These are phyloP conservation scores for Penicillium crystallinum DNA, from an alignment of 495 filamentous ascomycete species.

Conservation along the genomic window DNA sequence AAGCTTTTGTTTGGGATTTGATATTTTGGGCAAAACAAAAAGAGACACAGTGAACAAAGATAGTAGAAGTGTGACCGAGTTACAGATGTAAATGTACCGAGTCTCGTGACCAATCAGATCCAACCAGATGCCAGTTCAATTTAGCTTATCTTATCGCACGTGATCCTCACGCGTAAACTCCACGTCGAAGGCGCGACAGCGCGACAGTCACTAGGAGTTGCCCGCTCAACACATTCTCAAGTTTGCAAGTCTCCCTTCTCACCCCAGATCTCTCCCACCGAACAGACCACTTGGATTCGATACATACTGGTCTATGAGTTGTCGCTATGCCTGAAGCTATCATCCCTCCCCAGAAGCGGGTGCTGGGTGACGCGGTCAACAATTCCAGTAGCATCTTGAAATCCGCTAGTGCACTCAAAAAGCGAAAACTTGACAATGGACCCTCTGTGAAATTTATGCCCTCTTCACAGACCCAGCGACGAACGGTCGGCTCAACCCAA, in stretches of 20 bases:
- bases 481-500: constrained; percentile 69
- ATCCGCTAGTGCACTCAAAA: constrained; percentile 60
- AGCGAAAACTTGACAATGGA: constrained; percentile 64
- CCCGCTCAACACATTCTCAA: constrained; percentile 12
- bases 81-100: too few species aligned
- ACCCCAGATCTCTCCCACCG: not conserved
- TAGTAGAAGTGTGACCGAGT: too few species aligned
- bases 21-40: too few species aligned
- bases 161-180: constrained; percentile 28
- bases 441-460: constrained; percentile 51
- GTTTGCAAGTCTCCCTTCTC: not conserved
- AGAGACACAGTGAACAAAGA: too few species aligned
- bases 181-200: constrained; percentile 23
- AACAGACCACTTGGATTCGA: not conserved
- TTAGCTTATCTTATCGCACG: constrained; percentile 22
- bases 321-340: constrained; percentile 48
- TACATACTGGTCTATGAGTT: constrained; percentile 11
- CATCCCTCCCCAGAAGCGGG: constrained; percentile 50
- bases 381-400: constrained; percentile 41
- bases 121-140: not conserved
- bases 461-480: constrained; percentile 50
- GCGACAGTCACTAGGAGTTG: constrained; percentile 15
- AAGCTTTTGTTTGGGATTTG: too few species aligned
- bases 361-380: constrained; percentile 53
- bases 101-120: not conserved